Percentiles rank a stretch among this genome's conserved stretches.
phyloP scores from a whole-genome alignment of 257 asterid genomes.

The Solanum dulcamara region DNA sequence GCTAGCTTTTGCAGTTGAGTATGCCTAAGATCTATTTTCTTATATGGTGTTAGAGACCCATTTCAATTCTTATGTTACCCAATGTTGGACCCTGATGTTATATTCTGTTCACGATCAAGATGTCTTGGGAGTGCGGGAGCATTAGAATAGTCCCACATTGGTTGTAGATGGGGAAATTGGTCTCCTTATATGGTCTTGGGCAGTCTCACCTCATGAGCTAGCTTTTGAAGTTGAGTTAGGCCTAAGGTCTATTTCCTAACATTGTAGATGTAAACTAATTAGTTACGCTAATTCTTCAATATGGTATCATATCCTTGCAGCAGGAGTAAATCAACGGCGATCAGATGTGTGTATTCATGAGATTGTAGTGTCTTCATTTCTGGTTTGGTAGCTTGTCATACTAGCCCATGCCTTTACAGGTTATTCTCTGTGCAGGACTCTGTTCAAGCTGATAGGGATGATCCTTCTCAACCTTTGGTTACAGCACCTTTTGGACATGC shows the following conservation, averaged over 20 bases:
- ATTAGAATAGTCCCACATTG: background rate
- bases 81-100: background rate
- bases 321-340: background rate
- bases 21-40: background rate
- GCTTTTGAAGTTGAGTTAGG: background rate
- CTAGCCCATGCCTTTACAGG: constrained; percentile 12
- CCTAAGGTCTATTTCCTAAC: background rate
- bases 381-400: background rate
- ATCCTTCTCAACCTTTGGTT: constrained; percentile 86
- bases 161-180: background rate
- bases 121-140: background rate
- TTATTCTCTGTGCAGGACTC: constrained; percentile 19
- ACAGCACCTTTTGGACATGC: constrained; percentile 99
- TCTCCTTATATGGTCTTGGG: background rate
- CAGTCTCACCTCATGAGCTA: background rate
- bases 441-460: constrained; percentile 87
- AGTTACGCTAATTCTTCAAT: background rate
- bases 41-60: background rate
- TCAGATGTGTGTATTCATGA: background rate
- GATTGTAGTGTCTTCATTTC: background rate
- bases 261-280: background rate
- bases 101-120: background rate
- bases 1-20: background rate
- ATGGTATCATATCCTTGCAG: background rate
- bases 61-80: background rate